These are phyloP conservation scores for Exserohilum turcica DNA, from an alignment of 2,329 filamentous ascomycete genomes.

Conservation along the genomic window DNA sequence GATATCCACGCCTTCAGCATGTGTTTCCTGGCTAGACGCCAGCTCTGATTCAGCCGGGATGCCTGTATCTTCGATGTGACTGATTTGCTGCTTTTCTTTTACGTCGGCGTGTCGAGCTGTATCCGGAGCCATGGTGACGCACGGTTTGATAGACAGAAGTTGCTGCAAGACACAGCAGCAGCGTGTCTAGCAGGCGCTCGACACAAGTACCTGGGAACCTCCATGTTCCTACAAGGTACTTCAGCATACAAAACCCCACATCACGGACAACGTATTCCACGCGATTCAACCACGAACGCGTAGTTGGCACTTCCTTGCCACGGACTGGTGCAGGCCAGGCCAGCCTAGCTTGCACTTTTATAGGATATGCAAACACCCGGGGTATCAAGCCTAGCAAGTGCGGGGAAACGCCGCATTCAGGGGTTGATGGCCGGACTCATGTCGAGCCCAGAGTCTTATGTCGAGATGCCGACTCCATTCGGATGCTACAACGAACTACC, in stretches of 20 bases:
- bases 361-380: conserved; percentile 24
- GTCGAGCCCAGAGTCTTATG: conserved; percentile 3
- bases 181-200: neutral
- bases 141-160: neutral
- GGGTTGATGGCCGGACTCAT: conserved; percentile 11
- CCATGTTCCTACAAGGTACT: neutral
- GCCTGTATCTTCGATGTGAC: conserved; percentile 31
- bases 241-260: conserved; percentile 4
- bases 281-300: conserved; percentile 5
- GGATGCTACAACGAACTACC: conserved; percentile 4
- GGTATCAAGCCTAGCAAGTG: conserved; percentile 27
- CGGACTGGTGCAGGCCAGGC: conserved; percentile 4
- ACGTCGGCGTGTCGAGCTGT: conserved; percentile 15
- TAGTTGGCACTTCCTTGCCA: conserved; percentile 1
- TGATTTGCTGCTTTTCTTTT: conserved; percentile 32
- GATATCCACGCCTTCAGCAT: conserved; percentile 41
- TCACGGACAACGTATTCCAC: conserved; percentile 10
- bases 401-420: conserved; percentile 28
- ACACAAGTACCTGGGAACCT: neutral
- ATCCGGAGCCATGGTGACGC: conserved; percentile 1
- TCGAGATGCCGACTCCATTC: conserved; percentile 27
- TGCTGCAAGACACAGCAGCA: no score
- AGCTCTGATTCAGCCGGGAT: conserved; percentile 28
- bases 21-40: conserved; percentile 32
- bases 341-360: neutral